Evolutionary conservation across 2,329 filamentous ascomycete species (phyloP), one percentile per base, ranked within the genome.

Genomic region (Aspergillus niger): DNA sequence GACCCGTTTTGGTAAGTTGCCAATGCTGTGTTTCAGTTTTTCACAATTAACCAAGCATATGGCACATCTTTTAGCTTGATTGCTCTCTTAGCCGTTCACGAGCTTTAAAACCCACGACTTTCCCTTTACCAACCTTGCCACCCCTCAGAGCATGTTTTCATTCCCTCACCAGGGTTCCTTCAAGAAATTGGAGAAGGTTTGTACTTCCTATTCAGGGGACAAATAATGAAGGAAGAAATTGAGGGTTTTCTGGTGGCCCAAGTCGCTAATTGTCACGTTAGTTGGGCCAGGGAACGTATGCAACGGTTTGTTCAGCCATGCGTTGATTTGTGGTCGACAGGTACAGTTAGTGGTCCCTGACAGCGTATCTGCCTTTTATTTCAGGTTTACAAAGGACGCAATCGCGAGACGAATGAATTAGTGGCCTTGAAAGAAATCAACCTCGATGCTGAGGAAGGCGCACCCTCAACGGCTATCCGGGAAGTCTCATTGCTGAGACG

Each of bases 401-500:
- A 50, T 17, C 47, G 47, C 15, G 24, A 32, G 26, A 50, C 47
- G 15, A 50, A 50, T n/a, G 47, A 50, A 32, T 17, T 50, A 11
- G 47, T 50, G 24, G 47, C 47, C 47, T 17, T 50, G 15, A 50
- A 50, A 50, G 47, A 50, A 30, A 50, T 50, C 26, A 15, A 17
- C 20, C 47, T 50, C 24, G 47, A 50, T 11, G 24, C 26, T 3
- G 94, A 98, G 82, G 94, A 98, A 81, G 94, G 94, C 70, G 98
- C 94, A 0, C 94, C 94, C 3, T 95, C 91, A 50, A 98, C 94
- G 0, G 94, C 94, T 43, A 98, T 98, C 75, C 91, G 94, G 72
- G 94, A 98, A 79, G 98, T 98, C 71, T 97, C 92, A 1, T 85
- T 98, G 57, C 97, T 98, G 94, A 98, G 97, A 80, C 94, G 97